Percentiles rank a stretch among this genome's conserved stretches.
Conservation (phyloP, 2,329 filamentous ascomycete genomes). For the Arthroderma sp. region DNA sequence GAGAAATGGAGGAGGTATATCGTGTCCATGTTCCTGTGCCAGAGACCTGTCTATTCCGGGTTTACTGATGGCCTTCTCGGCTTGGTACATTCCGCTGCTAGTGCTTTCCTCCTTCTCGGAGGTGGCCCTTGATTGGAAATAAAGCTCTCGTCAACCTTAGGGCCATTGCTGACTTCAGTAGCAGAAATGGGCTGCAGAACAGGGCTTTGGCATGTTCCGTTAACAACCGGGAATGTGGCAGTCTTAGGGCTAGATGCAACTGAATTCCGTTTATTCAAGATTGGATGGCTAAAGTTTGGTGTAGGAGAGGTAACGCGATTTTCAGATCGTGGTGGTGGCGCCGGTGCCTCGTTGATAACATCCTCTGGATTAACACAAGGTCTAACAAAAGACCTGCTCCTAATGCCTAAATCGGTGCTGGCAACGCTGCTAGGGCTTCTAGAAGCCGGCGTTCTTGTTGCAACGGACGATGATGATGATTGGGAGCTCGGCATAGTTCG, state of each 20-base stretch:
- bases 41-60: background rate
- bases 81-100: background rate
- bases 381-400: conserved; percentile 6
- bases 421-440: background rate
- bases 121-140: background rate
- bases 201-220: background rate
- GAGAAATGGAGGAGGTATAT: background rate
- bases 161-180: background rate
- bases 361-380: conserved; percentile 6
- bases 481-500: conserved; percentile 19
- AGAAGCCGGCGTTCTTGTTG: conserved; percentile 14
- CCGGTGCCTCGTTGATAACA: conserved; percentile 14
- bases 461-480: conserved; percentile 20
- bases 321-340: conserved; percentile 18
- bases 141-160: background rate
- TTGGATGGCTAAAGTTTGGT: conserved; percentile 34
- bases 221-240: background rate
- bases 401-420: background rate
- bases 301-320: conserved; percentile 21
- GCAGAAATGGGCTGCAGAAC: background rate
- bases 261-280: conserved; percentile 30
- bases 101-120: background rate
- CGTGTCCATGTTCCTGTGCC: background rate
- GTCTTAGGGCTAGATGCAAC: conserved; percentile 4
- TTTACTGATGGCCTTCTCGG: background rate